Evolutionary conservation across 2,329 filamentous ascomycete genomes (phyloP), one percentile per base, ranked within the genome.

Genomic region (Xylaria sp.): DNA sequence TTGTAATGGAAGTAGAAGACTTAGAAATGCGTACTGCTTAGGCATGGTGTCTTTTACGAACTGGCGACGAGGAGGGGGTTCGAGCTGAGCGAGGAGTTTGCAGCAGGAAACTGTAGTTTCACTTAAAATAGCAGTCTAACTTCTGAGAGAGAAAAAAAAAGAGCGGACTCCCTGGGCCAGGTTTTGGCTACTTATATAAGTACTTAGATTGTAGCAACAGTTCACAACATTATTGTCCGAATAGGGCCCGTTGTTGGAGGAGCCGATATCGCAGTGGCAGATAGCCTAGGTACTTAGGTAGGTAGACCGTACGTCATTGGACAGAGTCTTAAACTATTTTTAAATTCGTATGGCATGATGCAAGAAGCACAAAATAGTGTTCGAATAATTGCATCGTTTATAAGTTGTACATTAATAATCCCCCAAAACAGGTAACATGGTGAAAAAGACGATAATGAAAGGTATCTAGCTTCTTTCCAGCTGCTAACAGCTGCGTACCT

Each of bases 191-290:
- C 8, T 53, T 42, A 14, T 39, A 12, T 39, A n/a, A n/a, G n/a
- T n/a, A n/a, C n/a, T 55, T 14, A n/a, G 34, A 34, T 39, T 48
- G 8, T 34, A 19, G n/a, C 30, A 36, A 54, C 32, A n/a, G 48
- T 42, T 47, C 27, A 14, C 8, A 30, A 51, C 34, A 59, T 9
- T 24, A 42, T 64, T 58, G n/a, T 34, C 21, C 1, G 30, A 30
- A 48, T 39, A 7, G 48, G 30, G 21, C n/a, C n/a, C n/a, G 19
- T 5, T 12, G 24, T 17, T 51, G 53, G 45, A 24, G 32, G 32
- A n/a, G 57, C 66, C 66, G 66, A 69, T 69, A 48, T 66, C 66
- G 66, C 56, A 69, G 53, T 21, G 45, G 27, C 9, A 8, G 2
- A 39, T 24, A 27, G 21, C 14, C 24, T 30, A 32, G 34, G 34